These are phyloP conservation scores for Saturnispora zaruensis DNA, from an alignment of 805 yeast genomes.

Conservation along the genomic window DNA sequence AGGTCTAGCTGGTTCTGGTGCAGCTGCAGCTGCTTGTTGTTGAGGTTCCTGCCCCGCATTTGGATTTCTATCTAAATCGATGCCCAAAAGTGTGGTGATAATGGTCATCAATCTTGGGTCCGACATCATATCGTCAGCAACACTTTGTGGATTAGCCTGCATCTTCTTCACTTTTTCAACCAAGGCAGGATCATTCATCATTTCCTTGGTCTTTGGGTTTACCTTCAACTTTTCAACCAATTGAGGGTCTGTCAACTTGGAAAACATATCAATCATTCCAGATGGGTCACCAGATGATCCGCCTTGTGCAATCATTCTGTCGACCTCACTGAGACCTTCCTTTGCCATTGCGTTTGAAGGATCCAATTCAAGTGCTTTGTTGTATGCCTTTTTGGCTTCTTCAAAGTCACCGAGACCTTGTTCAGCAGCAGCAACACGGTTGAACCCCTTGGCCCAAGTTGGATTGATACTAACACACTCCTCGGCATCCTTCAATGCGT, in stretches of 20 bases:
- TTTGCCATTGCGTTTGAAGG: conserved; percentile 77
- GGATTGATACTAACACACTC: conserved; percentile 75
- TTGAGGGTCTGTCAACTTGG: conserved; percentile 50
- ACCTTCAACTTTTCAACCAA: conserved; percentile 63
- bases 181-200: conserved; percentile 80
- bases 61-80: conserved; percentile 39
- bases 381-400: conserved; percentile 62
- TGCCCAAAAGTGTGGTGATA: conserved; percentile 78
- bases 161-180: conserved; percentile 57
- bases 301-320: conserved; percentile 41
- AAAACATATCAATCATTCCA: conserved; percentile 70
- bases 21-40: conserved; percentile 5
- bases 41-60: conserved; percentile 28
- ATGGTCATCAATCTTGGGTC: conserved; percentile 87
- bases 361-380: conserved; percentile 75
- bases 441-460: conserved; percentile 92
- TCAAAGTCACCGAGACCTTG: conserved; percentile 78
- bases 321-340: conserved; percentile 68
- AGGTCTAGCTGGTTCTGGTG: conserved; percentile 19
- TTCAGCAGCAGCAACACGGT: conserved; percentile 87
- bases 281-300: conserved; percentile 14
- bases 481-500: conserved; percentile 80
- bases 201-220: conserved; percentile 81
- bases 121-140: conserved; percentile 57
- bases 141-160: conserved; percentile 66